phyloP scores from a whole-genome alignment of 1,139 yeast species.

The Nakaseomyces sp. region DNA sequence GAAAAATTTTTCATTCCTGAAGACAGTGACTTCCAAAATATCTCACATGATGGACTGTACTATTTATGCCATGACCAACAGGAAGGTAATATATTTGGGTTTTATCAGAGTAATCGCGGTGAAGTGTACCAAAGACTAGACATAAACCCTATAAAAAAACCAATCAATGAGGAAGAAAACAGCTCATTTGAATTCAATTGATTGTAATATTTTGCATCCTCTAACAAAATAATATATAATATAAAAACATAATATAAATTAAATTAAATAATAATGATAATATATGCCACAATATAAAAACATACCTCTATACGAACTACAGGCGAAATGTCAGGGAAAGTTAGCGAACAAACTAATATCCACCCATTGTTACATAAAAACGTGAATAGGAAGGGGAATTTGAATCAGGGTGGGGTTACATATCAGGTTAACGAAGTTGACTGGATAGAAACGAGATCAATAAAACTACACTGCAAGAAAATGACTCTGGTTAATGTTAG shows the following conservation, averaged over 20 bases:
- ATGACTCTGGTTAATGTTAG: slow-evolving; percentile 27
- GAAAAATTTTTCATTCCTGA: slow-evolving; percentile 82
- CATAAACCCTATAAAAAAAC: not conserved
- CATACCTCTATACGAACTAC: too few relatives aligned
- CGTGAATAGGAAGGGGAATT: too few relatives aligned
- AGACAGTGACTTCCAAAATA: slow-evolving; percentile 31
- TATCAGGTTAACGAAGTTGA: too few relatives aligned
- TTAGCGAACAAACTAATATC: too few relatives aligned
- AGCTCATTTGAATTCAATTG: slow-evolving; percentile 1
- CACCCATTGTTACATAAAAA: too few relatives aligned
- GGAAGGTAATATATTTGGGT: slow-evolving; percentile 69
- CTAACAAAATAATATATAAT: not conserved
- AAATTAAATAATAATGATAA: too few relatives aligned
- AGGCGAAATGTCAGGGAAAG: too few relatives aligned
- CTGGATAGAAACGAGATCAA: too few relatives aligned
- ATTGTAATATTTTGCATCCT: too few relatives aligned
- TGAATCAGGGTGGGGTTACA: too few relatives aligned
- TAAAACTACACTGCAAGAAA: not conserved
- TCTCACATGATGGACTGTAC: slow-evolving; percentile 76
- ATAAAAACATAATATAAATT: too few relatives aligned
- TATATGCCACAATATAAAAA: too few relatives aligned
- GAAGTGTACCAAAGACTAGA: slow-evolving; percentile 3
- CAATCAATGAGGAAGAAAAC: not conserved
- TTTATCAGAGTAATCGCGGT: slow-evolving; percentile 51
- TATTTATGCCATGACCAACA: slow-evolving; percentile 74